A percentile compares a stretch with the other conserved stretches of the same genome.
These are phyloP conservation scores for Pterulicium gracile DNA, from an alignment of 1,284 basidiomycete genomes.

Conservation along the genomic window DNA sequence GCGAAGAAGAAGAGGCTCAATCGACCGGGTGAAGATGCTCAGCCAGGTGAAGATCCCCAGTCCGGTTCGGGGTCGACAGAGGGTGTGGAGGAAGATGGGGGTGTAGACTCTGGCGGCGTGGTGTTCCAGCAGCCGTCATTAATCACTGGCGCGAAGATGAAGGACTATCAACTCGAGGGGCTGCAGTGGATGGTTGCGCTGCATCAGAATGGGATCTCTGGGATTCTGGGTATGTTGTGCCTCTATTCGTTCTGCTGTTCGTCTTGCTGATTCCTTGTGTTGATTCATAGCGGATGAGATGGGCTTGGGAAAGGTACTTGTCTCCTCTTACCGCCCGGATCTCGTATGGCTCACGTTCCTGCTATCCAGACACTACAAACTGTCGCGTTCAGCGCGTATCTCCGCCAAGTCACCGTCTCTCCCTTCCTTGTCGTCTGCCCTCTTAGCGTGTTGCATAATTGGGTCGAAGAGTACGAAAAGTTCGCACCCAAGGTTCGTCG, in stretches of 20 bases:
- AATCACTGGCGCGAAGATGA: slow-evolving; percentile 77
- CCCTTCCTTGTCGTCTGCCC: slow-evolving; percentile 87
- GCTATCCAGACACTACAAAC: slow-evolving; percentile 74
- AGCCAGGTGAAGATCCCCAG: neutral
- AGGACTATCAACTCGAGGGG: slow-evolving; percentile 90
- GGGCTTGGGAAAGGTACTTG: slow-evolving; percentile 74
- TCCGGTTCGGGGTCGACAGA: no score
- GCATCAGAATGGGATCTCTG: slow-evolving; percentile 90
- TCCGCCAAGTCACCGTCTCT: slow-evolving; percentile 67
- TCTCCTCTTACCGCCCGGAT: neutral
- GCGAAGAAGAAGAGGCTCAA: slow-evolving; percentile 22
- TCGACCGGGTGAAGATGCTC: slow-evolving; percentile 15
- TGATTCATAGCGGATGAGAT: slow-evolving; percentile 70
- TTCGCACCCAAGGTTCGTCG: slow-evolving; percentile 69
- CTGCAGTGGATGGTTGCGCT: slow-evolving; percentile 94
- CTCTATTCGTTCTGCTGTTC: neutral
- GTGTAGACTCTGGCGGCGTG: slow-evolving; percentile 13
- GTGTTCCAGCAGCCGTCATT: slow-evolving; percentile 63
- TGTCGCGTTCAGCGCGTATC: slow-evolving; percentile 85
- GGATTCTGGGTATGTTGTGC: slow-evolving; percentile 64
- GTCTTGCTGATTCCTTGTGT: slow-evolving; percentile 6
- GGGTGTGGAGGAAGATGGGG: slow-evolving; percentile 17
- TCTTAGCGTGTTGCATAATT: slow-evolving; percentile 87
- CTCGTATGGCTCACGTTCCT: slow-evolving; percentile 3
- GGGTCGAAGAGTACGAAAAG: slow-evolving; percentile 79